These are phyloP conservation scores for Epithele typhae DNA, from an alignment of 768 basidiomycete genomes.

Conservation along the genomic window DNA sequence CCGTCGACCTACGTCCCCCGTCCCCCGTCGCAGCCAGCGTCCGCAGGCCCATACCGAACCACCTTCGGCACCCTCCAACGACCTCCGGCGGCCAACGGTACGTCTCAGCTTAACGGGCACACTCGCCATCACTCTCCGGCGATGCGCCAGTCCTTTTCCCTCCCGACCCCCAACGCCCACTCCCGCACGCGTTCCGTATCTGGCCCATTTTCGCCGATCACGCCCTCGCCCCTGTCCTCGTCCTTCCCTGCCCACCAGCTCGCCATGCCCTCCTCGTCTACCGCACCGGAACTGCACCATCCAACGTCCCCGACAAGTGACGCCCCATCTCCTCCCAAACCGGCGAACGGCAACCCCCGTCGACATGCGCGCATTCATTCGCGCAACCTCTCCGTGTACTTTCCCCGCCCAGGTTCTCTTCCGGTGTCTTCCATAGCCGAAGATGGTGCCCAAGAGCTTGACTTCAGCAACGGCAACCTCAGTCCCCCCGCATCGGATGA, in stretches of 20 bases:
- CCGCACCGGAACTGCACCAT: conserved; percentile 13
- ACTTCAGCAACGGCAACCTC: conserved; percentile 1
- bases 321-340: conserved; percentile 11
- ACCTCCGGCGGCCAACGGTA: conserved; percentile 12
- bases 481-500: conserved; percentile 19
- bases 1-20: conserved; percentile 19
- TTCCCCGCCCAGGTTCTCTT: conserved; percentile 72
- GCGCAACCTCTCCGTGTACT: conserved; percentile 88
- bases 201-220: conserved; percentile 43
- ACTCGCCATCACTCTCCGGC: conserved; percentile 20
- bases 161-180: conserved; percentile 29
- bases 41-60: conserved; percentile 28
- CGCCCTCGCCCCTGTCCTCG: conserved; percentile 48
- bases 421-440: conserved; percentile 62
- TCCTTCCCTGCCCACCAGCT: conserved; percentile 31
- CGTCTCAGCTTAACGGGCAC: not conserved
- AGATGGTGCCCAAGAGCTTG: conserved; percentile 53
- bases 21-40: conserved; percentile 21
- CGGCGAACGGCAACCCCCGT: conserved; percentile 19
- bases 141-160: conserved; percentile 27
- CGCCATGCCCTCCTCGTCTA: conserved; percentile 8
- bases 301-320: conserved; percentile 7
- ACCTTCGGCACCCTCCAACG: conserved; percentile 19
- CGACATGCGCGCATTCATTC: conserved; percentile 78
- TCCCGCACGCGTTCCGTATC: conserved; percentile 47